Percentiles rank a stretch among this genome's conserved stretches.
phyloP scores from a whole-genome alignment of 2,329 filamentous ascomycete genomes.

The Dryadomyces sulphureus region DNA sequence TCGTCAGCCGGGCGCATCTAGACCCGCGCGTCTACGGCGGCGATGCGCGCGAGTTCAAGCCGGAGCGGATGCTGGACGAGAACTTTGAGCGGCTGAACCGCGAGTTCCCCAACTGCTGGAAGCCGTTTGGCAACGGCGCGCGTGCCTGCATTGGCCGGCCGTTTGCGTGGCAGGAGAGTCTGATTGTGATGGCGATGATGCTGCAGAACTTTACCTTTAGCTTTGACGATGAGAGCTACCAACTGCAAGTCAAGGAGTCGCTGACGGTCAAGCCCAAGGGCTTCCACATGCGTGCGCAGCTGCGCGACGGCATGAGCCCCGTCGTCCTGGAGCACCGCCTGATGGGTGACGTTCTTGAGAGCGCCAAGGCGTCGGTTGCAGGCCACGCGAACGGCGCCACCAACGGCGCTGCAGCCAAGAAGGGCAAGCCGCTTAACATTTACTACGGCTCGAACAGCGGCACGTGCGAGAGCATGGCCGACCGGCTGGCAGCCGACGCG shows the following conservation, averaged over 20 bases:
- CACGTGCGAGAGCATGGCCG: slow-evolving; percentile 53
- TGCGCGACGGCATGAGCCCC: slow-evolving; percentile 44
- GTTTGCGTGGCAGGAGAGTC: slow-evolving; percentile 61
- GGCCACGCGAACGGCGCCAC: neutral
- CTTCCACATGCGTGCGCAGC: slow-evolving; percentile 44
- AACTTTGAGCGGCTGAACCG: slow-evolving; percentile 46
- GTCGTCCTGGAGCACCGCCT: slow-evolving; percentile 31
- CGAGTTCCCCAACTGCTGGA: slow-evolving; percentile 49
- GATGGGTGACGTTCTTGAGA: slow-evolving; percentile 30
- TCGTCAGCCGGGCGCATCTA: slow-evolving; percentile 40
- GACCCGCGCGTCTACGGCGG: slow-evolving; percentile 52
- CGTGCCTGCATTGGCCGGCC: slow-evolving; percentile 55
- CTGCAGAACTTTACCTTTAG: slow-evolving; percentile 59
- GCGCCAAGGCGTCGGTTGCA: too few relatives aligned
- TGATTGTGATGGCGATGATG: slow-evolving; percentile 46
- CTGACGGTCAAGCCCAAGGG: slow-evolving; percentile 49
- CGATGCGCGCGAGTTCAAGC: slow-evolving; percentile 50
- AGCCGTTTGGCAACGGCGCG: slow-evolving; percentile 47
- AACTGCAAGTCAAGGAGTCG: slow-evolving; percentile 37
- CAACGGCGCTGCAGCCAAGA: slow-evolving; percentile 15
- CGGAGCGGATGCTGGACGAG: slow-evolving; percentile 59
- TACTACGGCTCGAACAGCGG: slow-evolving; percentile 49
- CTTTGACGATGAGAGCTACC: slow-evolving; percentile 44
- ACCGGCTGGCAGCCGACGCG: slow-evolving; percentile 35
- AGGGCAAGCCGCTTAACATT: slow-evolving; percentile 40